These are phyloP conservation scores for Neurospora terricola DNA, from an alignment of 495 filamentous ascomycete species.

Conservation along the genomic window DNA sequence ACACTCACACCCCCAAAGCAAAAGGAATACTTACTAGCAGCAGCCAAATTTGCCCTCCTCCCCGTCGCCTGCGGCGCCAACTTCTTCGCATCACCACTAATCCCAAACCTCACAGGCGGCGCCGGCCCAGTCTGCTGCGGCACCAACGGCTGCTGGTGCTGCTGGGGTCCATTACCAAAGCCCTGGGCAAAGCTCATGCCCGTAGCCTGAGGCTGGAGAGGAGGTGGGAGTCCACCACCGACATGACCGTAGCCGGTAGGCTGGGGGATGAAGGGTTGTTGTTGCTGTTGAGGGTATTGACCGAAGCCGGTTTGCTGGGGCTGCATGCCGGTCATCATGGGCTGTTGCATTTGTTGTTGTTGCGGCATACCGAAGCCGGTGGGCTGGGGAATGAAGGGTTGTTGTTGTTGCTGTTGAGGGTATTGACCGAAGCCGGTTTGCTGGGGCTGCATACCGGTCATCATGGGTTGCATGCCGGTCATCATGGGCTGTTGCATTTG, in stretches of 20 bases:
- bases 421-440: constrained; percentile 39
- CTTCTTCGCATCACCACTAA: constrained; percentile 59
- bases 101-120: constrained; percentile 82
- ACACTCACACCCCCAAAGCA: too few relatives aligned
- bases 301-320: constrained; percentile 45
- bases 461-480: constrained; percentile 24
- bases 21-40: constrained; percentile 99
- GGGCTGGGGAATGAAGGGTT: background rate
- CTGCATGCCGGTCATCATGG: constrained; percentile 37
- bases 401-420: background rate
- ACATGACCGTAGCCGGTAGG: background rate
- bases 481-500: constrained; percentile 14
- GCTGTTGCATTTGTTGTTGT: constrained; percentile 25
- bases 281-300: background rate
- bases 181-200: constrained; percentile 47
- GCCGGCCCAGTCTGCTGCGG: constrained; percentile 93
- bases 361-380: constrained; percentile 10
- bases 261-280: background rate
- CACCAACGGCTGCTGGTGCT: constrained; percentile 50
- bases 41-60: constrained; percentile 73
- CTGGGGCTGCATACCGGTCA: constrained; percentile 37
- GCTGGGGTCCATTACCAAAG: constrained; percentile 40
- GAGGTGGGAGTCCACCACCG: constrained; percentile 27
- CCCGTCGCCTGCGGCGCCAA: constrained; percentile 85
- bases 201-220: constrained; percentile 39